Percentiles rank a stretch among this genome's conserved stretches.
Evolutionary conservation across 1,139 yeast species (phyloP).

Genomic region (Blastobotrys buckinghamii): DNA sequence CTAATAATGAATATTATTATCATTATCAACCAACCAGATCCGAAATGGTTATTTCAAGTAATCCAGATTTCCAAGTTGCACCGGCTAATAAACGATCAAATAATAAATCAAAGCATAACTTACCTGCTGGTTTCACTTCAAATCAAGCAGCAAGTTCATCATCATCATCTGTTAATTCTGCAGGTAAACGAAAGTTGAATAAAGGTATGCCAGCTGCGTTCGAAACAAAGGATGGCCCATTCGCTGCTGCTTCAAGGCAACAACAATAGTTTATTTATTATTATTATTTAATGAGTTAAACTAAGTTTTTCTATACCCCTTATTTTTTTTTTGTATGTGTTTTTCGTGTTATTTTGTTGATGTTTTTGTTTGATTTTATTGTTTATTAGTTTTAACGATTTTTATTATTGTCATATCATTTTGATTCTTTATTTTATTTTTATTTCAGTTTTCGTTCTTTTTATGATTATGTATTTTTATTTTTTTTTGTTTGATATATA

Average conservation of each 20-base stretch:
- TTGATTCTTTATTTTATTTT: not conserved
- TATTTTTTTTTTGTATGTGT: not conserved
- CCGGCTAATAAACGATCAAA: not conserved
- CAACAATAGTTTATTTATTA: not conserved
- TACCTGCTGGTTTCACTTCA: not conserved
- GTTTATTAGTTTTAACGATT: no score
- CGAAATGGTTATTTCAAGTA: slow-evolving; percentile 29
- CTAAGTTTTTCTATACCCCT: not conserved
- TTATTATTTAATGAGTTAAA: not conserved
- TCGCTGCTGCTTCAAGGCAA: slow-evolving; percentile 5
- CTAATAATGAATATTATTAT: slow-evolving; percentile 12
- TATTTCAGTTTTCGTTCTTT: not conserved
- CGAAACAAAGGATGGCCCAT: slow-evolving; percentile 13
- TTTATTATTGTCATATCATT: not conserved
- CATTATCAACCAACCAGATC: slow-evolving; percentile 15
- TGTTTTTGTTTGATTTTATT: no score
- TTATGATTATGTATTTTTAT: not conserved
- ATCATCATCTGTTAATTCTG: slow-evolving; percentile 1
- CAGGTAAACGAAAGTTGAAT: not conserved
- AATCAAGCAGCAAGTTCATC: not conserved
- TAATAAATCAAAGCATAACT: not conserved
- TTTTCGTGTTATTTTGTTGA: not conserved
- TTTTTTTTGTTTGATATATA: no score
- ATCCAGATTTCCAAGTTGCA: slow-evolving; percentile 34
- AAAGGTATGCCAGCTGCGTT: slow-evolving; percentile 14